phyloP scores from a whole-genome alignment of 257 asterid species.

The Nicotiana benthamiana region DNA sequence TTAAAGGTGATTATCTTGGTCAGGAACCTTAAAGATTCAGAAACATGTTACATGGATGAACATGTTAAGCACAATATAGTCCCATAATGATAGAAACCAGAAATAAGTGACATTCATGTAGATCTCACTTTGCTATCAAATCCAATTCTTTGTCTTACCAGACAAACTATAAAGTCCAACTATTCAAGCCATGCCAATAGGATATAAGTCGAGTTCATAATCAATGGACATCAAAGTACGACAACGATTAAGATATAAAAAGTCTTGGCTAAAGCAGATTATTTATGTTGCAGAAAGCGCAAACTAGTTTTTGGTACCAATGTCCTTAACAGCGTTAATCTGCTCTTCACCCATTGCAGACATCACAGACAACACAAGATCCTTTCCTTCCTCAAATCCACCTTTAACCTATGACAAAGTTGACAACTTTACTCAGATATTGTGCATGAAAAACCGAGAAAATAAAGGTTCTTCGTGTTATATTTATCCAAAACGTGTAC shows the following conservation, averaged over 20 bases:
- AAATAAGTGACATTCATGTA: neutral
- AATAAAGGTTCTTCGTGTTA: neutral
- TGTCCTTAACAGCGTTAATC: slow-evolving; percentile 16
- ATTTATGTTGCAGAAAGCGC: neutral
- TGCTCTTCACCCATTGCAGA: slow-evolving; percentile 23
- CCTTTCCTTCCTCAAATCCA: slow-evolving; percentile 20
- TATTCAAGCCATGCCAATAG: neutral
- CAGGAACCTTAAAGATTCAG: too few species aligned
- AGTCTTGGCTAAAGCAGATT: neutral
- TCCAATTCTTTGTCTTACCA: neutral
- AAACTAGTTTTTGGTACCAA: slow-evolving; percentile 13
- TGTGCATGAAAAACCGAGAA: neutral
- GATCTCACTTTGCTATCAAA: neutral
- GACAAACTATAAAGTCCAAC: neutral
- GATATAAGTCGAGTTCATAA: neutral
- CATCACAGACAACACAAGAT: slow-evolving; percentile 16
- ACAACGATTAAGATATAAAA: neutral
- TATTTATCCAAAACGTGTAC: neutral
- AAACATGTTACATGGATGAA: too few species aligned
- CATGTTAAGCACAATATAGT: neutral
- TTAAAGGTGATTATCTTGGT: too few species aligned
- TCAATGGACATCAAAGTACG: neutral
- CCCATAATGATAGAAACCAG: neutral
- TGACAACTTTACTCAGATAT: neutral
- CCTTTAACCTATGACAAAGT: slow-evolving; percentile 10